These are phyloP conservation scores for Yarrowia divulgata DNA, from an alignment of 805 yeast species.

Conservation along the genomic window DNA sequence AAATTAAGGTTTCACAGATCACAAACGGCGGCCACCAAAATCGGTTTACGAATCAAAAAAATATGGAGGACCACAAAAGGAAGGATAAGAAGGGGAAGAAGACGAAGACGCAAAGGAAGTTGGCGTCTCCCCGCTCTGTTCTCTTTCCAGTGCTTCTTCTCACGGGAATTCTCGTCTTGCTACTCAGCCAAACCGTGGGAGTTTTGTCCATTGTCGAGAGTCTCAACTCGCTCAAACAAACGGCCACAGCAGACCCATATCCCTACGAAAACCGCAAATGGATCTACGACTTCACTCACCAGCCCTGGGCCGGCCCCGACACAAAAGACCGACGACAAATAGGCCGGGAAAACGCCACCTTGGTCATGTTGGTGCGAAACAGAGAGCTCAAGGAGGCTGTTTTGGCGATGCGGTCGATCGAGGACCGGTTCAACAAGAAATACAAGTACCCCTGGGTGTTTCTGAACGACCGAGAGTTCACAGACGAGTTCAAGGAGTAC, in stretches of 20 bases:
- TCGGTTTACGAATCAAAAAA: too few species aligned
- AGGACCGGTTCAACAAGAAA: slow-evolving; percentile 84
- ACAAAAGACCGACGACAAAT: slow-evolving; percentile 49
- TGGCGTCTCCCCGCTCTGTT: background rate
- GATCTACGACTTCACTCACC: slow-evolving; percentile 32
- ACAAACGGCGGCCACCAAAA: too few species aligned
- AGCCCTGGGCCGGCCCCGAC: slow-evolving; percentile 23
- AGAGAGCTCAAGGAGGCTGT: slow-evolving; percentile 78
- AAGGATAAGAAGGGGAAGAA: too few species aligned
- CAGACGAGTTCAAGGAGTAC: slow-evolving; percentile 76
- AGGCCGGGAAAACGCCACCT: slow-evolving; percentile 79
- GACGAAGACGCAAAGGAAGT: too few species aligned
- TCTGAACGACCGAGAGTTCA: slow-evolving; percentile 84
- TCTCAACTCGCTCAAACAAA: background rate
- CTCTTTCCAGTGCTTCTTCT: slow-evolving; percentile 1
- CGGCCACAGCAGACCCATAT: background rate
- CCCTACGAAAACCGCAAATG: slow-evolving; percentile 24
- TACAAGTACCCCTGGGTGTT: slow-evolving; percentile 95
- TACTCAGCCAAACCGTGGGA: slow-evolving; percentile 5
- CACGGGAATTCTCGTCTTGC: background rate
- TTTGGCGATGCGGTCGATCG: slow-evolving; percentile 79
- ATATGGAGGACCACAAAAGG: too few species aligned
- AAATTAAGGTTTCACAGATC: too few species aligned
- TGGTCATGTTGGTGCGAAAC: slow-evolving; percentile 87
- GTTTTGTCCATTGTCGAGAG: slow-evolving; percentile 15